These are phyloP conservation scores for Phytophthora quininea DNA, from an alignment of 352 stramenopile species.

Conservation along the genomic window DNA sequence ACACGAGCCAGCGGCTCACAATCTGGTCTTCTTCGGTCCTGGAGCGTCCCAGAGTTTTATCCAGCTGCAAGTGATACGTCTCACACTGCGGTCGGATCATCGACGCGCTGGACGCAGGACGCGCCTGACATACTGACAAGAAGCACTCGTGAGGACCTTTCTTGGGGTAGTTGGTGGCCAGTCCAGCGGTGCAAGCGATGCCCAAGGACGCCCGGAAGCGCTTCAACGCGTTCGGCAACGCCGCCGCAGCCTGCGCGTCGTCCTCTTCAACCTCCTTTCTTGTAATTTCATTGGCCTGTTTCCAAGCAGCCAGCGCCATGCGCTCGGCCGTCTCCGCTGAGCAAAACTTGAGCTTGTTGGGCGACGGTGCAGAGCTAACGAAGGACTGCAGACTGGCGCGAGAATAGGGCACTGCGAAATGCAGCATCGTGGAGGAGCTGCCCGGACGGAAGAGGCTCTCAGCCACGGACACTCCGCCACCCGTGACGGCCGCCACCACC, in stretches of 20 bases:
- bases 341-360: slow-evolving; percentile 47
- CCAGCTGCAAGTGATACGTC: slow-evolving; percentile 69
- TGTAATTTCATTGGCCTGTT: slow-evolving; percentile 46
- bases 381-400: slow-evolving; percentile 64
- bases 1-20: slow-evolving; percentile 72
- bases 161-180: slow-evolving; percentile 69
- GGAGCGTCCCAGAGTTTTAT: slow-evolving; percentile 64
- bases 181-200: slow-evolving; percentile 73
- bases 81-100: slow-evolving; percentile 42
- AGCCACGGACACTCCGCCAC: slow-evolving; percentile 52
- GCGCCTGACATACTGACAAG: slow-evolving; percentile 57
- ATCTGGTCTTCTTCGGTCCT: slow-evolving; percentile 72
- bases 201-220: slow-evolving; percentile 53
- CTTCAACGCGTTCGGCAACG: slow-evolving; percentile 33
- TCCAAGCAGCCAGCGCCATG: slow-evolving; percentile 69
- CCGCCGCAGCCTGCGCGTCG: slow-evolving; percentile 16
- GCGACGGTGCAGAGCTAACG: slow-evolving; percentile 29
- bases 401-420: slow-evolving; percentile 73
- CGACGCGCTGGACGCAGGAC: background rate
- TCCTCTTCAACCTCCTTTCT: slow-evolving; percentile 38
- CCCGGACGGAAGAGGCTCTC: slow-evolving; percentile 57
- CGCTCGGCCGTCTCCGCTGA: slow-evolving; percentile 61
- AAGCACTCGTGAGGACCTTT: slow-evolving; percentile 74
- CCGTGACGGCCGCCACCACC: slow-evolving; percentile 60
- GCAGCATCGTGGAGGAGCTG: slow-evolving; percentile 75